phyloP scores from a whole-genome alignment of 441 rosid genomes.

The Capsella rubella region DNA sequence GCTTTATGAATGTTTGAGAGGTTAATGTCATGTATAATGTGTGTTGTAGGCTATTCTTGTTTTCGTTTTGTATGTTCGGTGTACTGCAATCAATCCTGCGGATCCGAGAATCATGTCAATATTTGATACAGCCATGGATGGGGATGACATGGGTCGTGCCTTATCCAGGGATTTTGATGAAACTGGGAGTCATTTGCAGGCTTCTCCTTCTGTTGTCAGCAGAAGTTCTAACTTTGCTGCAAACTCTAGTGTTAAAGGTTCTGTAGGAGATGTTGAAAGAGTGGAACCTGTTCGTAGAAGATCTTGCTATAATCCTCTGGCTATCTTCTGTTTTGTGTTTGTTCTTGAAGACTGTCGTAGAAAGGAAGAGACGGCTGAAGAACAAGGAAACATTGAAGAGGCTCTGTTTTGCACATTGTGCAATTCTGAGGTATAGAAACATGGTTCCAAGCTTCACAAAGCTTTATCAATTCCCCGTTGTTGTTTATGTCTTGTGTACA shows the following conservation, averaged over 20 bases:
- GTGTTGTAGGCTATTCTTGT: slow-evolving; percentile 63
- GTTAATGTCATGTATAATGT: neutral
- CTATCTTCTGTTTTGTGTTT: slow-evolving; percentile 63
- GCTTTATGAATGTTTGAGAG: too few species aligned
- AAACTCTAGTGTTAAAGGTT: slow-evolving; percentile 77
- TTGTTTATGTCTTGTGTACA: slow-evolving; percentile 13
- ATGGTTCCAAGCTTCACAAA: slow-evolving; percentile 9
- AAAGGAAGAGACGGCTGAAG: slow-evolving; percentile 48
- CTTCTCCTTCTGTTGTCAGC: slow-evolving; percentile 81
- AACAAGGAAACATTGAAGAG: slow-evolving; percentile 61
- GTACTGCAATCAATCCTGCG: slow-evolving; percentile 76
- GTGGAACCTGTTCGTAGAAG: slow-evolving; percentile 10
- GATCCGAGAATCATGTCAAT: slow-evolving; percentile 77
- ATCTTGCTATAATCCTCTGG: slow-evolving; percentile 47
- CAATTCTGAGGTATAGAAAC: slow-evolving; percentile 64
- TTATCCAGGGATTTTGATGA: slow-evolving; percentile 59
- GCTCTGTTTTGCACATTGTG: slow-evolving; percentile 77
- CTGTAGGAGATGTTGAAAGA: slow-evolving; percentile 58
- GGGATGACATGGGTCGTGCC: slow-evolving; percentile 20
- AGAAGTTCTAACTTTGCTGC: slow-evolving; percentile 69
- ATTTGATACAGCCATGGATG: slow-evolving; percentile 45
- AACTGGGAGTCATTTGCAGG: slow-evolving; percentile 59
- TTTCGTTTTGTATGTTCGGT: slow-evolving; percentile 66
- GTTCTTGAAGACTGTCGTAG: slow-evolving; percentile 69
- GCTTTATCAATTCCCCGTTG: neutral